Base-by-base conservation (phyloP, 129 eudicot species). In the Cynara cardunculus region DNA sequence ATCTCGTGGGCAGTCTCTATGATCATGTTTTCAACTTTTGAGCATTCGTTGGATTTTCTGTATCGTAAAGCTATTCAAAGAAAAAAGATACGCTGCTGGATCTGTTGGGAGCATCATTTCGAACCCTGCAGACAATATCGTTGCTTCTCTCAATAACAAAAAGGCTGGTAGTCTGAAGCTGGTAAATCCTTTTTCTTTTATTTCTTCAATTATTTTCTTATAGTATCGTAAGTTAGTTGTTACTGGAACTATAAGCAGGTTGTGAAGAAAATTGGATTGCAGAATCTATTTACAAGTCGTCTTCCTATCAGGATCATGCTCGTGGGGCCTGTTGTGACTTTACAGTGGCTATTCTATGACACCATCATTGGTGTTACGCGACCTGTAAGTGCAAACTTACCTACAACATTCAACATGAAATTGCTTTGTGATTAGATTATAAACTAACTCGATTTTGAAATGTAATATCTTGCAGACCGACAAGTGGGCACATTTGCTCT, bases 401-500 rank as follows among this genome's bases (percentile, higher is more conserved):
- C 80, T 74, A 28, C 9, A 12, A 41, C n/a, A n/a, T n/a, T n/a
- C n/a, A n/a, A n/a, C n/a, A 81, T 24, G 25, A 35, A 26, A 64
- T 37, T 64, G 14, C n/a, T 53, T 0, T 75, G 8, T 5, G 28
- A 66, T 0, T 71, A 19, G 18, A 41, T 41, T 41, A 41, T 41
- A 22, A 41, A 12, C 62, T 71, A 72, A 83, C 74, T 65, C 22
- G 25, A 25, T 70, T 26, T n/a, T 35, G 32, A 67, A 31, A 26
- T 39, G 53, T 85, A 22, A 61, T 72, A 24, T 77, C 24, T 84
- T 84, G 84, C 87, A 90, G 94, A 69, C 91, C 94, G 27, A 90
- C 91, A 21, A 88, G 94, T 77, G 91, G 91, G 75, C 86, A 84
- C 66, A 81, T 84, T n/a, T n/a, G n/a, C n/a, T n/a, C n/a, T n/a